These are phyloP conservation scores for Spathaspora hagerdaliae DNA, from an alignment of 805 yeast species.

Conservation along the genomic window DNA sequence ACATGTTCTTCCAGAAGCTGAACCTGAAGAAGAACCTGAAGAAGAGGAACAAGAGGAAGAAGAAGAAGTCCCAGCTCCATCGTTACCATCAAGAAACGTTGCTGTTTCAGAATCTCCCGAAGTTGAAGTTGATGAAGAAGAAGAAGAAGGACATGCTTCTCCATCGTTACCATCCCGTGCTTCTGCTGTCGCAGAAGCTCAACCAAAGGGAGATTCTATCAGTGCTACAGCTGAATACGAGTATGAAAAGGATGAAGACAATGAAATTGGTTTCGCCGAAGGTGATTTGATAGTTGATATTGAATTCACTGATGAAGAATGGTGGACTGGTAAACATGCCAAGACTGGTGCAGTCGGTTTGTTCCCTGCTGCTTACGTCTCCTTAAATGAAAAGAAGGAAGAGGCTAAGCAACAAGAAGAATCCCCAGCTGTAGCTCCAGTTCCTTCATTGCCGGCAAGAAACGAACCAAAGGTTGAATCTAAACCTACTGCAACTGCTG, in stretches of 20 bases:
- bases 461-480: conserved; percentile 16
- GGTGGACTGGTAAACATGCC: conserved; percentile 52
- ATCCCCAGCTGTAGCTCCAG: conserved; percentile 9
- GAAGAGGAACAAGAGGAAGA: conserved; percentile 8
- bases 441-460: conserved; percentile 10
- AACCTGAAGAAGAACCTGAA: conserved; percentile 3
- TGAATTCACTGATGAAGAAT: conserved; percentile 68
- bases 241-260: conserved; percentile 70
- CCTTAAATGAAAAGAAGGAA: conserved; percentile 24
- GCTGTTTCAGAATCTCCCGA: conserved; percentile 14
- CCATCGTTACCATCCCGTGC: conserved; percentile 18
- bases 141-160: conserved; percentile 9
- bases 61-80: conserved; percentile 7
- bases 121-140: conserved; percentile 23
- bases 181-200: conserved; percentile 7
- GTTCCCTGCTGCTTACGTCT: conserved; percentile 55
- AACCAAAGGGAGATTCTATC: conserved; percentile 6
- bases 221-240: conserved; percentile 82
- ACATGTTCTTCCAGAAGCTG: not conserved
- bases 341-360: conserved; percentile 48
- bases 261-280: conserved; percentile 63
- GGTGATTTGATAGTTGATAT: conserved; percentile 66
- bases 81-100: conserved; percentile 16
- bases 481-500: conserved; percentile 52
- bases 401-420: conserved; percentile 4